Evolutionary conservation across 805 yeast genomes (phyloP).

Genomic region (Cyberlindnera maritima): DNA sequence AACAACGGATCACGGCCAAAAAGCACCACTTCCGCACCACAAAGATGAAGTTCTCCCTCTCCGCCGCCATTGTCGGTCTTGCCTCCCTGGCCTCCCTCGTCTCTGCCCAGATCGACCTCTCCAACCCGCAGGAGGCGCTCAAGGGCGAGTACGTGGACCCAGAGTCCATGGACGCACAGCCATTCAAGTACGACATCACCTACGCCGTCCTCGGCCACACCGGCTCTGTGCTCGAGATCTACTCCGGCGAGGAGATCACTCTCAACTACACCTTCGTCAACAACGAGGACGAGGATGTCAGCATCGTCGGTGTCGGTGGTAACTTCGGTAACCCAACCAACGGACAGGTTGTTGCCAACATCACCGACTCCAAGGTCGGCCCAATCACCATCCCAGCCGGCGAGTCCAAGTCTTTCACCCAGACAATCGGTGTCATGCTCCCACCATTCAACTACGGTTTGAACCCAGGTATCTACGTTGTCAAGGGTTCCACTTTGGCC

Average conservation of each 20-base stretch:
- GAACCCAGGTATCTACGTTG: slow-evolving; percentile 57
- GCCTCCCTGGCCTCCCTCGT: slow-evolving; percentile 7
- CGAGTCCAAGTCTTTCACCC: slow-evolving; percentile 48
- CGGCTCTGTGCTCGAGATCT: slow-evolving; percentile 36
- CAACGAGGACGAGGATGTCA: slow-evolving; percentile 47
- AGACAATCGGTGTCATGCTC: slow-evolving; percentile 57
- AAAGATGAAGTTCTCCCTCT: slow-evolving; percentile 21
- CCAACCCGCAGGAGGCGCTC: slow-evolving; percentile 16
- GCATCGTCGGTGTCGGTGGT: slow-evolving; percentile 70
- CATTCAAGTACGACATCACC: slow-evolving; percentile 45
- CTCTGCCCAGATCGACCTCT: slow-evolving; percentile 18
- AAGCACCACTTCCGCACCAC: neutral
- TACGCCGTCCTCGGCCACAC: slow-evolving; percentile 49
- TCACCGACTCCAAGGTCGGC: slow-evolving; percentile 63
- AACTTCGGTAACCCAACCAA: slow-evolving; percentile 52
- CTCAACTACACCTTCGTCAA: slow-evolving; percentile 52
- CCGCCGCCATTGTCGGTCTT: slow-evolving; percentile 12
- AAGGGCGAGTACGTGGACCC: slow-evolving; percentile 22
- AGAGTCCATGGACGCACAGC: slow-evolving; percentile 28
- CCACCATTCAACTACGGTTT: slow-evolving; percentile 55
- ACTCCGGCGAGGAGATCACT: slow-evolving; percentile 51
- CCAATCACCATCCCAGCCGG: slow-evolving; percentile 54
- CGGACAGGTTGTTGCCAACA: slow-evolving; percentile 52
- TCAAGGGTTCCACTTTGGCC: slow-evolving; percentile 47
- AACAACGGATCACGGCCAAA: neutral